Evolutionary conservation across 2,329 filamentous ascomycete genomes (phyloP), one percentile per base, ranked within the genome.

Genomic region (Orbilia quercus): DNA sequence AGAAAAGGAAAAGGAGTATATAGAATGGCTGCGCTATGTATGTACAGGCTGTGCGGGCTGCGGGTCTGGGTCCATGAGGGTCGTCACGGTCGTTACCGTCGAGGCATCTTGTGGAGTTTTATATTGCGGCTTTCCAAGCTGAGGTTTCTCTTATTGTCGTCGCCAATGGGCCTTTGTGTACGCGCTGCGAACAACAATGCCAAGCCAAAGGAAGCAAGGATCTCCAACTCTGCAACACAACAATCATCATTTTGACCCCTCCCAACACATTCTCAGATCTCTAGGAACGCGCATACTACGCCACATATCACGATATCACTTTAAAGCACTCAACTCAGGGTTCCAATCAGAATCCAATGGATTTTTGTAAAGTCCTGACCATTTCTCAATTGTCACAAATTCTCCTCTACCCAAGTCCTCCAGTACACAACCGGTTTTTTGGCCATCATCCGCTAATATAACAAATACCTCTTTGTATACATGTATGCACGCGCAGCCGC

Each of bases 11-110:
- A 14, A 16, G 18, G 36, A 22, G 31, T 51, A 12, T 25, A n/a
- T 25, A 23, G 12, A 5, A 69, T 54, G 48, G 50, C 23, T 60
- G n/a, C 20, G 25, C n/a, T 28, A 48, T 45, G 36, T 64, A 69
- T 55, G 31, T 48, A 60, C 28, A 55, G 18, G 63, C 63, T 59
- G 47, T 53, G 63, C 54, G n/a, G 31, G 34, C 1, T 9, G 54
- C 38, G n/a, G 45, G 63, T 16, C 25, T 23, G 12, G 36, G 45
- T 58, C 23, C 44, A 51, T 51, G 45, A 55, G 34, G 16, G 55
- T 69, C 64, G 48, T 69, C 25, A 54, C 22, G 34, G 48, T 69
- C 64, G 64, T 69, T 28, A 69, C 40, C 50, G 64, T 60, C 38
- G 40, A 62, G 55, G 55, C 55, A 69, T 60, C 16, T 38, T 54